Evolutionary conservation across 345 rosid species (phyloP), one percentile per base, ranked within the genome.

Genomic region (Sapria himalayana): DNA sequence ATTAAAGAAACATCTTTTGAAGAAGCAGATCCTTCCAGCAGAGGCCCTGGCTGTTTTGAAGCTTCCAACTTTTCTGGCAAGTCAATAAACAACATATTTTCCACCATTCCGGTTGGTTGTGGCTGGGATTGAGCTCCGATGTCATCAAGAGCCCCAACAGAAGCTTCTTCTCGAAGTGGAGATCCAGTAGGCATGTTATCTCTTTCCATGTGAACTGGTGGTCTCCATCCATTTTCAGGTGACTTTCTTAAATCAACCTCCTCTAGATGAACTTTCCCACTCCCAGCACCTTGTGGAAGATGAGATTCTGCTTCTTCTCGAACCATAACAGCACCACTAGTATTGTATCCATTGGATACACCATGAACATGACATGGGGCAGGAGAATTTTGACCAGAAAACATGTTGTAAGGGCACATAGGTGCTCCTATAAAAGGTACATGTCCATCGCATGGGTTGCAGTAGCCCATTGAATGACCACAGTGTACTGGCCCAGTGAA

Each of bases 391-490:
- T 64, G 92, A 54, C 65, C 65, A 11, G 69, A 38, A 59, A 58
- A 69, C 51, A 65, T 51, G 60, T 54, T 65, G 49, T 63, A 70
- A 19, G 80, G 78, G 45, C 85, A 81, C 43, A 66, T 49, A 46
- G 81, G 53, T 82, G 73, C 69, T 51, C 85, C 92, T 60, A 67
- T 69, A 56, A 64, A 77, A 21, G 79, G 67, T 23, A 68, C 45
- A 49, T 91, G 95, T 52, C 78, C 72, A 39, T 91, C 89, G 54
- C 50, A 66, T 44, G 86, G 46, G 60, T 52, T 63, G 45, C 69
- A 62, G 46, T 75, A 84, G 43, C 85, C 72, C 85, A 73, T 63
- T 36, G 92, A 89, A 61, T 84, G 85, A 61, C 85, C 81, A 57
- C 67, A 77, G 52, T 67, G 84, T 23, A 78, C 67, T 9, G 80